Base-by-base conservation (phyloP, 192 early-diverging fungal species). In the Irineochytrium annulatum region DNA sequence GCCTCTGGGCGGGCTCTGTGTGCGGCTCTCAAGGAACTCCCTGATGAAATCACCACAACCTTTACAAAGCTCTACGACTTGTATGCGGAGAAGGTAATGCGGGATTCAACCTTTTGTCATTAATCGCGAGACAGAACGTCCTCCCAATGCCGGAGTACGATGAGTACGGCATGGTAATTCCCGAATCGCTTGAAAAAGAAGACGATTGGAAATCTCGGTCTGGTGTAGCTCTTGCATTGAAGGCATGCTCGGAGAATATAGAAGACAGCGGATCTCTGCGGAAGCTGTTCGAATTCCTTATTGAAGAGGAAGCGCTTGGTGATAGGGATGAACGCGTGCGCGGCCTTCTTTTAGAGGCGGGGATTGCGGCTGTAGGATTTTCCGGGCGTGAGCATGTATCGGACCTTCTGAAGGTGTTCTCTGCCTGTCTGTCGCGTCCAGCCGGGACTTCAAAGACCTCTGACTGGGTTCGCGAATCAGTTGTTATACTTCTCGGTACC, bases 401-500 rank as follows among this genome's bases (percentile, higher is more conserved):
- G 24, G 71, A 77, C 0, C 71, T 99, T 45, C 59, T 99, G 61
- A 77, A 82, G 3, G 71, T 86, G 5, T 91, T 96, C 59, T 88
- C 96, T 60, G 66, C 67, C 20, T 92, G 91, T 53, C 78, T 95
- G 51, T 77, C 77, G 8, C 74, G 79, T 63, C 83, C 84, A n/a
- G 87, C 87, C 34, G 70, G 72, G 31, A 77, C 88, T 28, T 84
- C 85, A 0, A 83, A 87, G 55, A 80, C 83, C 3, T 83, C 92
- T 49, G 96, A 99, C 73, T 77, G 76, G 46, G 90, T 97, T 56
- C 89, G 93, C 34, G 90, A 97, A 71, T 84, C 89, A 28, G 90
- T 89, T 8, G 94, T 99, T 26, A 89, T 99, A 61, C 70, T 95
- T 43, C 83, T 95, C 51, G 97, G 95, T 45, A 91, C 88, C 17